A percentile compares a stretch with the other conserved stretches of the same genome.
These are phyloP conservation scores for Globisporangium ultimum DNA, from an alignment of 352 stramenopile species.

Conservation along the genomic window DNA sequence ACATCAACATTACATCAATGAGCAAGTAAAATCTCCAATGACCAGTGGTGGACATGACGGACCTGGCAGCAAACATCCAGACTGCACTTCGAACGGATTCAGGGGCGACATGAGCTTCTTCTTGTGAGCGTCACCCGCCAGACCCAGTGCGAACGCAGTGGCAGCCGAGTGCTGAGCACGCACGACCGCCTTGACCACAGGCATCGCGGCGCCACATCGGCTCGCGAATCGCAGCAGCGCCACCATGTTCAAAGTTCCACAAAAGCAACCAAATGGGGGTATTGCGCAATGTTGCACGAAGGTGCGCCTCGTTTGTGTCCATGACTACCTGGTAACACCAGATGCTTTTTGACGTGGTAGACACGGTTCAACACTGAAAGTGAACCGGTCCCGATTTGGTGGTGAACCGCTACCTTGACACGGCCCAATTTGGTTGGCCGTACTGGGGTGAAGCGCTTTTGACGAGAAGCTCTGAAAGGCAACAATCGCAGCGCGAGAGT, in stretches of 20 bases:
- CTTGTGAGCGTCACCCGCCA: slow-evolving; percentile 2
- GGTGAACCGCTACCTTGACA: neutral
- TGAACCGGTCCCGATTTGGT: slow-evolving; percentile 9
- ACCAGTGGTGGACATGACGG: neutral
- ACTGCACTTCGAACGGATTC: slow-evolving; percentile 51
- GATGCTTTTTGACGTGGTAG: no score
- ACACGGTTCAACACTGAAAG: neutral
- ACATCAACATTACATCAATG: neutral
- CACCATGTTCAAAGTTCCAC: no score
- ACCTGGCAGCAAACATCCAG: slow-evolving; percentile 54
- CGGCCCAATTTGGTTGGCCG: no score
- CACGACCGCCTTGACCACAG: neutral
- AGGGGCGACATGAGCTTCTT: slow-evolving; percentile 9
- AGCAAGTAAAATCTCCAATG: neutral
- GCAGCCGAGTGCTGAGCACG: slow-evolving; percentile 6
- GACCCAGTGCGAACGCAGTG: slow-evolving; percentile 29
- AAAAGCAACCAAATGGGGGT: no score
- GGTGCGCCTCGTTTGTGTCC: no score
- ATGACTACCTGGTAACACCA: no score
- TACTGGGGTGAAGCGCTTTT: neutral
- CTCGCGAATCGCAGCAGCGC: neutral
- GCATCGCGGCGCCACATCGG: no score
- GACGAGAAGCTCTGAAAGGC: slow-evolving; percentile 7
- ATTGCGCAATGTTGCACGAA: no score
- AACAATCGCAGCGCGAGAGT: neutral